These are phyloP conservation scores for Torrubiella hemipterigena DNA, from an alignment of 2,329 filamentous ascomycete genomes.

Conservation along the genomic window DNA sequence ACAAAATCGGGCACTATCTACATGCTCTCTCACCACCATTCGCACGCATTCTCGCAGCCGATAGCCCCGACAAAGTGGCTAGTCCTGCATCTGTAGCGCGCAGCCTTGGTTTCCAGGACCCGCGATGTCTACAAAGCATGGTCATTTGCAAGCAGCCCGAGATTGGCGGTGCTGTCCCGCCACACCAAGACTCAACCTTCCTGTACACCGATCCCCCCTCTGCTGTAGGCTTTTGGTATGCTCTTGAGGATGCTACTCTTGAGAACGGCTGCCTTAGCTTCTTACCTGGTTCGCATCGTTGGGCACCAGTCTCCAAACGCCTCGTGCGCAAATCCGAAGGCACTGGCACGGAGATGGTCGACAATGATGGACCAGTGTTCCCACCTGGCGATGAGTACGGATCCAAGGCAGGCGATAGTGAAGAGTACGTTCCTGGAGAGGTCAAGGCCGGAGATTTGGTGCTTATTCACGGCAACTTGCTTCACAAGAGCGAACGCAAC, in stretches of 20 bases:
- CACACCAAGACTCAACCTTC: slow-evolving; percentile 89
- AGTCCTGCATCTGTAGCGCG: slow-evolving; percentile 53
- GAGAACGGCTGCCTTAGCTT: slow-evolving; percentile 88
- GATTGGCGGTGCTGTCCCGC: slow-evolving; percentile 81
- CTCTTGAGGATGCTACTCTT: slow-evolving; percentile 77
- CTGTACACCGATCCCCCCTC: slow-evolving; percentile 80
- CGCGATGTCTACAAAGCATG: slow-evolving; percentile 82
- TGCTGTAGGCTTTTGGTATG: slow-evolving; percentile 95
- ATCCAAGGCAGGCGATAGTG: slow-evolving; percentile 28
- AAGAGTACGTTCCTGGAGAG: slow-evolving; percentile 66
- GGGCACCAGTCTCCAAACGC: slow-evolving; percentile 56
- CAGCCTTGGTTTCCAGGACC: slow-evolving; percentile 62
- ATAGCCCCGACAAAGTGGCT: slow-evolving; percentile 29
- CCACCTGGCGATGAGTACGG: slow-evolving; percentile 40
- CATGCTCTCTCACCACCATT: slow-evolving; percentile 60
- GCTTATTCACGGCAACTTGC: slow-evolving; percentile 85
- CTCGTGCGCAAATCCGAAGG: slow-evolving; percentile 55
- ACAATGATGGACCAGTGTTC: slow-evolving; percentile 55
- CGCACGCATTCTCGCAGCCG: slow-evolving; percentile 35
- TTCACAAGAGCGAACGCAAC: slow-evolving; percentile 96
- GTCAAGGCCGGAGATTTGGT: slow-evolving; percentile 87
- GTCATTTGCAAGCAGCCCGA: slow-evolving; percentile 97
- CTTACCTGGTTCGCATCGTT: slow-evolving; percentile 67
- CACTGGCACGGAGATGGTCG: slow-evolving; percentile 56
- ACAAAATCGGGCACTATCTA: slow-evolving; percentile 75